Base-by-base conservation (phyloP, 2,329 filamentous ascomycete genomes). In the Nemania diffusa region DNA sequence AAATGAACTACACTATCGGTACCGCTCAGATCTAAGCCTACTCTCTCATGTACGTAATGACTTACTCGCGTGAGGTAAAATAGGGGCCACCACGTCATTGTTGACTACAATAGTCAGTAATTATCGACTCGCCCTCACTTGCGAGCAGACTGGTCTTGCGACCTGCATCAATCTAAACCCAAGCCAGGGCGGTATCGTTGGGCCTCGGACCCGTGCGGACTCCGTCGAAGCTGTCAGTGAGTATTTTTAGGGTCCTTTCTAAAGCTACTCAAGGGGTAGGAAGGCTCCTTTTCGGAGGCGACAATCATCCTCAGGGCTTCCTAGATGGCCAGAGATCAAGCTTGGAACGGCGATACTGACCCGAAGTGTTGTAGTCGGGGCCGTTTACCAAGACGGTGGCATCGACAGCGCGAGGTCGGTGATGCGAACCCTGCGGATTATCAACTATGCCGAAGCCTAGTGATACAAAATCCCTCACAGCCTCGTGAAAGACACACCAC, bases 341-440 rank as follows among this genome's bases (percentile, higher is more conserved):
- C 42, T 17, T 34, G 3, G 17, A 7, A 15, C 15, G 15, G 34
- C 46, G 24, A 60, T 40, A 34, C 57, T 51, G 8, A 60, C 20
- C 3, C 20, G 4, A 15, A 42, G 15, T 52, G 6, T 26, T 26
- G 4, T n/a, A 60, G 53, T 68, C 17, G 69, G 64, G 0, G 60
- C 68, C 11, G 67, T 63, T 17, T 68, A 62, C 26, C 26, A 27
- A 13, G 69, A 70, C n/a, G 48, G 67, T 8, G 69, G 67, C 53
- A 32, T 69, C 5, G 52, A 57, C 15, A 64, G 46, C 24, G 69
- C 67, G 13, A 40, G 9, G n/a, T 48, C 32, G 1, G 67, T 48
- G 52, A 68, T 69, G 56, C n/a, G 26, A 4, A 8, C 34, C 6
- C 57, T 69, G 40, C 29, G 17, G 3, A 24, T 69, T 11, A 56